Conservation (phyloP, 176 grass and related monocot genomes). For the Puccinellia tenuiflora region DNA sequence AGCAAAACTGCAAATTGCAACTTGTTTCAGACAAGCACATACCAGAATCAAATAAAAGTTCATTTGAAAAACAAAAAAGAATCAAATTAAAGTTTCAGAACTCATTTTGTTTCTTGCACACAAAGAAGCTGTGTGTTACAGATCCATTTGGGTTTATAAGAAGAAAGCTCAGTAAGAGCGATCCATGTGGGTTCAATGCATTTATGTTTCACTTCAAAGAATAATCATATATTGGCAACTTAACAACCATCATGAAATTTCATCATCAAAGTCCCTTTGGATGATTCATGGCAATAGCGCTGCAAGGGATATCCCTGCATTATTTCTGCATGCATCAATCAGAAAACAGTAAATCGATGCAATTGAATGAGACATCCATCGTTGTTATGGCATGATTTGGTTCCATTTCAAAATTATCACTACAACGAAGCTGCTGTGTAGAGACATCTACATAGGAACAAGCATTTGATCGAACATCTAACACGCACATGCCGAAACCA, state of each 20-base stretch:
- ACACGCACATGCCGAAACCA: background rate
- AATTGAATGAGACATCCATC: background rate
- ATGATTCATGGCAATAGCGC: background rate
- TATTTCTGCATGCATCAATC: background rate
- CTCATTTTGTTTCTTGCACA: background rate
- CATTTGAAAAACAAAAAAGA: no score
- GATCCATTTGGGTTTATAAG: background rate
- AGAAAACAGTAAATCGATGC: background rate
- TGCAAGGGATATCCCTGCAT: background rate
- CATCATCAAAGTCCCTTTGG: background rate
- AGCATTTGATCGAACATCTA: constrained; percentile 20
- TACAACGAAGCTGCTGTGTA: background rate
- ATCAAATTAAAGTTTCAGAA: background rate
- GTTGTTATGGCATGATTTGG: background rate
- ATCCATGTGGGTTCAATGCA: background rate
- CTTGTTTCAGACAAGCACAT: background rate
- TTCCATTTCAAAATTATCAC: background rate
- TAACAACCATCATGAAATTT: background rate
- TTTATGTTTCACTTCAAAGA: background rate
- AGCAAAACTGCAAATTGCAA: background rate
- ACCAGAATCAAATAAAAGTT: background rate
- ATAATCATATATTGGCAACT: background rate
- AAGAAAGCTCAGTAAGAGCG: background rate
- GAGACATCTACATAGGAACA: background rate
- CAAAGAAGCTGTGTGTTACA: background rate